Conservation (phyloP, 1,139 yeast species). For the Suhomyces atakaporum region DNA sequence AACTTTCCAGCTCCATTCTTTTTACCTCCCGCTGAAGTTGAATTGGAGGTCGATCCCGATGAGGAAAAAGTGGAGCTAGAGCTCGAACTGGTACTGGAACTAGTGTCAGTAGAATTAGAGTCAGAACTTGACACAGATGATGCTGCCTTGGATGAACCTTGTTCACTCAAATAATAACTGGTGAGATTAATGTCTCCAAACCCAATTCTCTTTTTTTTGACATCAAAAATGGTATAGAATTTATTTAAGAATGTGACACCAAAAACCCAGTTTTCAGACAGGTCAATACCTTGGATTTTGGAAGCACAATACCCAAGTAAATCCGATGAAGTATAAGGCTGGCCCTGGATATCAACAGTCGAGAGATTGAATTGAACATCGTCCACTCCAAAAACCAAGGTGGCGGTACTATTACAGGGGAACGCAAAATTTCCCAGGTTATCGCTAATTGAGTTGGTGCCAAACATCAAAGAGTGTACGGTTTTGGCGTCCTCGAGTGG, state of each 20-base stretch:
- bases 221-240: constrained; percentile 62
- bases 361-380: constrained; percentile 40
- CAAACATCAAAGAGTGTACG: constrained; percentile 49
- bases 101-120: not conserved
- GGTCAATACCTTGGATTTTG: constrained; percentile 57
- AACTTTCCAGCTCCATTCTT: constrained; percentile 4
- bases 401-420: constrained; percentile 42
- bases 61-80: constrained; percentile 7
- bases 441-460: constrained; percentile 52
- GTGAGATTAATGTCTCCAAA: constrained; percentile 40
- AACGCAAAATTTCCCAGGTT: constrained; percentile 60
- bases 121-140: constrained; percentile 1
- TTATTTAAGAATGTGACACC: constrained; percentile 63
- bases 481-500: constrained; percentile 57
- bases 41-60: constrained; percentile 6
- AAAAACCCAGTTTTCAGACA: constrained; percentile 45
- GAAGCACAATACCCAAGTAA: constrained; percentile 62
- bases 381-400: constrained; percentile 42
- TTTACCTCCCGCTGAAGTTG: constrained; percentile 1
- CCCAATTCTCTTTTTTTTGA: constrained; percentile 51
- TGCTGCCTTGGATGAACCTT: constrained; percentile 3
- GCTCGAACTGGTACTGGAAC: not conserved
- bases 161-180: constrained; percentile 8
- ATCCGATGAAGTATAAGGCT: constrained; percentile 37
- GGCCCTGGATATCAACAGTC: constrained; percentile 51